phyloP scores from a whole-genome alignment of 805 yeast genomes.

The Schizosaccharomyces lindneri region DNA sequence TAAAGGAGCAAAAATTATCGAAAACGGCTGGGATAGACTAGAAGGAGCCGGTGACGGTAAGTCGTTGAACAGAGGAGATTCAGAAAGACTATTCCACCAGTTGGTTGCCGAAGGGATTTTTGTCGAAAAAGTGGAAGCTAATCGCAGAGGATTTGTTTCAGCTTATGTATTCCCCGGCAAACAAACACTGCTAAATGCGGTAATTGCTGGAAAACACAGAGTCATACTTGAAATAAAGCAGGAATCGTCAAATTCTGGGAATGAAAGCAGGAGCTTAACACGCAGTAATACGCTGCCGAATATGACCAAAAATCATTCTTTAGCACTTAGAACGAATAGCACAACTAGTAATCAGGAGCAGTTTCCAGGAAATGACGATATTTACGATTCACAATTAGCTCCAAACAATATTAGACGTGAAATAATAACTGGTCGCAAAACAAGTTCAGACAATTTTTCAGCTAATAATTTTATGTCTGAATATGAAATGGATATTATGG shows the following conservation, averaged over 20 bases:
- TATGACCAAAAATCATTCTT: not conserved
- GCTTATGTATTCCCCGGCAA: constrained; percentile 45
- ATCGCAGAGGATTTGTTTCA: constrained; percentile 54
- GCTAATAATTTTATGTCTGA: not conserved
- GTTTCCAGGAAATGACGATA: not conserved
- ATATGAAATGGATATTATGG: not conserved
- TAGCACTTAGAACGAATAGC: too few species aligned
- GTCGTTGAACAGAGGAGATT: constrained; percentile 34
- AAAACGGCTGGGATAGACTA: constrained; percentile 33
- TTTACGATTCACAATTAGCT: not conserved
- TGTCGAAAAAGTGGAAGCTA: constrained; percentile 47
- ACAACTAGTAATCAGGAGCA: too few species aligned
- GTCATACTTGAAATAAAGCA: constrained; percentile 12
- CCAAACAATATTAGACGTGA: not conserved
- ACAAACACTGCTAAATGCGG: constrained; percentile 20
- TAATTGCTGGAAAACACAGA: constrained; percentile 21
- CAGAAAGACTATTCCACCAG: constrained; percentile 65
- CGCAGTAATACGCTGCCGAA: not conserved
- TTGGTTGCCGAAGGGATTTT: constrained; percentile 40
- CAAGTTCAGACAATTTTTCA: not conserved
- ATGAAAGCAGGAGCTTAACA: not conserved
- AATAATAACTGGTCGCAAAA: not conserved
- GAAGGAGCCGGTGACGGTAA: constrained; percentile 52
- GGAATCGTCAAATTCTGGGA: not conserved
- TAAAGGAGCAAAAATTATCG: constrained; percentile 31